A percentile compares a stretch with the other conserved stretches of the same genome.
Evolutionary conservation across 805 yeast species (phyloP).

Genomic region (Yarrowia osloensis): DNA sequence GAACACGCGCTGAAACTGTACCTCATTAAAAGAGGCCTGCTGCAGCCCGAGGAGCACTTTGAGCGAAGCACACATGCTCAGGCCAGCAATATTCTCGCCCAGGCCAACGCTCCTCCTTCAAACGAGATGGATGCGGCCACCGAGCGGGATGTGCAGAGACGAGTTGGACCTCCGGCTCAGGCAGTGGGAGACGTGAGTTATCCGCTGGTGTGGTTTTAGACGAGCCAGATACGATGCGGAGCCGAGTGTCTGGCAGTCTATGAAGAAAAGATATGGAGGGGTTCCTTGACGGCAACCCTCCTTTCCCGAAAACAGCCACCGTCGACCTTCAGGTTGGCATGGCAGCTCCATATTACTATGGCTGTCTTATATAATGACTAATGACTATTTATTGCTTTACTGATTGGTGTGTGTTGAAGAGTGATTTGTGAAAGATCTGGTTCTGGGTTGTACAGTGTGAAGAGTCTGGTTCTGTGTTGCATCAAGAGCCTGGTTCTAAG

Average conservation of each 20-base stretch:
- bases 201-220: slow-evolving; percentile 26
- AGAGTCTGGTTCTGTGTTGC: no score
- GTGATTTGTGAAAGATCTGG: no score
- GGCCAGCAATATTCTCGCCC: slow-evolving; percentile 1
- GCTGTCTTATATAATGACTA: background rate
- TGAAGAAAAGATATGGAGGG: no score
- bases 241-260: no score
- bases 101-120: slow-evolving; percentile 28
- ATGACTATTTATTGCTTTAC: slow-evolving; percentile 15
- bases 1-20: slow-evolving; percentile 35
- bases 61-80: slow-evolving; percentile 13
- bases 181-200: background rate
- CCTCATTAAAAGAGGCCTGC: slow-evolving; percentile 10
- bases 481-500: no score
- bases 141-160: background rate
- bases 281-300: no score
- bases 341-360: background rate
- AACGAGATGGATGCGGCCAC: slow-evolving; percentile 11
- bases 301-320: no score
- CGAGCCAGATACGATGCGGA: background rate
- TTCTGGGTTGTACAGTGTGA: no score
- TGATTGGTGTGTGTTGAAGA: no score
- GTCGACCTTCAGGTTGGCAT: background rate
- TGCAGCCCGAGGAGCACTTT: slow-evolving; percentile 16
- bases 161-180: background rate